Percentiles rank a stretch among this genome's conserved stretches.
Evolutionary conservation across 2,329 filamentous ascomycete species (phyloP).

Genomic region (Colletotrichum lentis): DNA sequence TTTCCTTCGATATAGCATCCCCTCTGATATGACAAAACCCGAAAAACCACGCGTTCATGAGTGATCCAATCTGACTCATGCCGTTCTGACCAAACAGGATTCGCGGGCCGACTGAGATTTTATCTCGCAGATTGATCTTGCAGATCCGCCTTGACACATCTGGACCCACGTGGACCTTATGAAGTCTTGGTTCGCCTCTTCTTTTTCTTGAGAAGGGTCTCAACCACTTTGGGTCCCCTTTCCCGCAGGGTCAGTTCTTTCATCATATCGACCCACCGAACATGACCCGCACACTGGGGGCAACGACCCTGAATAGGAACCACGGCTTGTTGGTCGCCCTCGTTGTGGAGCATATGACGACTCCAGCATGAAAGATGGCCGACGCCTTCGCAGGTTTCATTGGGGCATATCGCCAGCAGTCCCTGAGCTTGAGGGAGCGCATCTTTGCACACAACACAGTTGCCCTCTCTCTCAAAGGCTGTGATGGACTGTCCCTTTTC

Average conservation of each 20-base stretch:
- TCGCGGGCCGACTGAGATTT: neutral
- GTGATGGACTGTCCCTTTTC: constrained; percentile 64
- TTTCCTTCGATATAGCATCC: neutral
- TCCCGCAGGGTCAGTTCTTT: constrained; percentile 80
- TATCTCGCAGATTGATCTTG: constrained; percentile 11
- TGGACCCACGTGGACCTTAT: constrained; percentile 17
- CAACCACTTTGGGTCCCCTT: constrained; percentile 74
- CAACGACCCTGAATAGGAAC: constrained; percentile 76
- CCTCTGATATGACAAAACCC: neutral
- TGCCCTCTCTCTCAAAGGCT: constrained; percentile 63
- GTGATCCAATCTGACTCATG: constrained; percentile 1
- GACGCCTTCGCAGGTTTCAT: constrained; percentile 61
- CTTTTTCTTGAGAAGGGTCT: constrained; percentile 64
- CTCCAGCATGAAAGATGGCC: constrained; percentile 70
- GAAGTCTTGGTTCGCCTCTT: constrained; percentile 41
- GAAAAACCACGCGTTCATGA: neutral
- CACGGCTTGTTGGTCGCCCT: constrained; percentile 54
- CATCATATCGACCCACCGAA: constrained; percentile 81
- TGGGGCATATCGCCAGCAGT: constrained; percentile 66
- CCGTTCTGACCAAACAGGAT: constrained; percentile 3
- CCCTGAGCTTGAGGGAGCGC: constrained; percentile 57
- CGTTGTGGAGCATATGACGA: constrained; percentile 55
- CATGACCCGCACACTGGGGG: constrained; percentile 69
- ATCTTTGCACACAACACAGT: constrained; percentile 62
- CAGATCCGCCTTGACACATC: constrained; percentile 1